Evolutionary conservation across 495 filamentous ascomycete genomes (phyloP).

Genomic region (Daldinia concentrica): DNA sequence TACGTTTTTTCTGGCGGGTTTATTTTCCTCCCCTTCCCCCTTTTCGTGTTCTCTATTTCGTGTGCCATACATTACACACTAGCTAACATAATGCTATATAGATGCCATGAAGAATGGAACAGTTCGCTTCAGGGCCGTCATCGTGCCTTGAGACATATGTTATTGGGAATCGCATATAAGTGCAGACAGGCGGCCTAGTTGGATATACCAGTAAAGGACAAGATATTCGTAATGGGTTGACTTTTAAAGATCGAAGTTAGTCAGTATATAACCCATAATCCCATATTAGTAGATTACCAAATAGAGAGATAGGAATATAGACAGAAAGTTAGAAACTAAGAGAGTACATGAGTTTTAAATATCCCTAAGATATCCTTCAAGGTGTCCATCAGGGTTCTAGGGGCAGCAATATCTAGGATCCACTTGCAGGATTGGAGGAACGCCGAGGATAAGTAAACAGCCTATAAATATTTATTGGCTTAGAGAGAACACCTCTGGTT

Average conservation of each 20-base stretch:
- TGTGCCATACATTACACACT: neutral
- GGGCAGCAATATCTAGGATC: neutral
- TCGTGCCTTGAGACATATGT: neutral
- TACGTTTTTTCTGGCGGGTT: neutral
- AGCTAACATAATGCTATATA: neutral
- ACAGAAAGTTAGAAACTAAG: neutral
- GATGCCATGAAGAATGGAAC: constrained; percentile 4
- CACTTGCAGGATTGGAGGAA: too few relatives aligned
- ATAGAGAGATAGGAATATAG: neutral
- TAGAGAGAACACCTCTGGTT: too few relatives aligned
- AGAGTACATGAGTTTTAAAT: neutral
- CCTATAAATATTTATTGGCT: too few relatives aligned
- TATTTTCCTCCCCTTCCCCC: neutral
- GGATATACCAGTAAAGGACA: constrained; percentile 1
- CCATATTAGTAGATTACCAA: neutral
- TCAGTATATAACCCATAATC: neutral
- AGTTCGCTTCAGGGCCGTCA: constrained; percentile 10
- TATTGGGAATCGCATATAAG: neutral
- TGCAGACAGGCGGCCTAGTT: neutral
- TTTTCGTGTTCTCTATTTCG: neutral
- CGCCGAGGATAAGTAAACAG: too few relatives aligned
- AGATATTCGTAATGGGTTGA: neutral
- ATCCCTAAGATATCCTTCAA: neutral
- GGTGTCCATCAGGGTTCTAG: constrained; percentile 2
- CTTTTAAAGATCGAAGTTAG: neutral